Evolutionary conservation across 192 early-diverging fungal species (phyloP).

Genomic region (Dissophora globulifera): DNA sequence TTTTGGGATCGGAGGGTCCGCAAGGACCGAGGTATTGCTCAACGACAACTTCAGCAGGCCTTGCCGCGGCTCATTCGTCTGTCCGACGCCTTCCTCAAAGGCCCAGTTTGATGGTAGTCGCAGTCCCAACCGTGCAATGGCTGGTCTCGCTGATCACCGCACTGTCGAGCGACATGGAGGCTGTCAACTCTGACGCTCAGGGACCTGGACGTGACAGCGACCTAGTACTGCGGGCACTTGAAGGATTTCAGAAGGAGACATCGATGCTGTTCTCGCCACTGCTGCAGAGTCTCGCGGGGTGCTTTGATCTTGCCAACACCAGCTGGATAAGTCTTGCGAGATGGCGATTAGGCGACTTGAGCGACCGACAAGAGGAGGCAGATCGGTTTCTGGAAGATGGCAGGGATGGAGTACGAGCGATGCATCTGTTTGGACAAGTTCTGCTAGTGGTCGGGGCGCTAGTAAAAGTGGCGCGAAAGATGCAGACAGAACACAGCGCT

Average conservation of each 20-base stretch:
- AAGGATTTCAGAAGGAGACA: conserved; percentile 30
- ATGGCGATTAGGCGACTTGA: neutral
- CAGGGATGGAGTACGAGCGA: neutral
- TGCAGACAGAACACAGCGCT: neutral
- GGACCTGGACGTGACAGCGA: no score
- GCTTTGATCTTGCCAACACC: neutral
- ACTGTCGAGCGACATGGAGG: conserved; percentile 1
- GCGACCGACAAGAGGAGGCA: neutral
- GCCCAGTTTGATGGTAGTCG: conserved; percentile 11
- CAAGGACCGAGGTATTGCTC: neutral
- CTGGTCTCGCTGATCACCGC: conserved; percentile 9
- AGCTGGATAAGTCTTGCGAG: neutral
- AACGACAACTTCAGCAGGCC: neutral
- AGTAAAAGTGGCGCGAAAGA: conserved; percentile 1
- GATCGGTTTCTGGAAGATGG: neutral
- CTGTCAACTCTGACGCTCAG: neutral
- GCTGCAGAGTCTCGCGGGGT: conserved; percentile 27
- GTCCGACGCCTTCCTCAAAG: neutral
- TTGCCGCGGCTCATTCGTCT: neutral
- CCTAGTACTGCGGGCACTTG: neutral
- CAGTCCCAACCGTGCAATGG: conserved; percentile 24
- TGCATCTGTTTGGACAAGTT: conserved; percentile 28
- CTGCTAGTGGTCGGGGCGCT: conserved; percentile 14
- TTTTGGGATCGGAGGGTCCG: conserved; percentile 4
- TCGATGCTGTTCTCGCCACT: conserved; percentile 20